Evolutionary conservation across 768 basidiomycete genomes (phyloP), one percentile per base, ranked within the genome.

Genomic region (Russula dissimulans): DNA sequence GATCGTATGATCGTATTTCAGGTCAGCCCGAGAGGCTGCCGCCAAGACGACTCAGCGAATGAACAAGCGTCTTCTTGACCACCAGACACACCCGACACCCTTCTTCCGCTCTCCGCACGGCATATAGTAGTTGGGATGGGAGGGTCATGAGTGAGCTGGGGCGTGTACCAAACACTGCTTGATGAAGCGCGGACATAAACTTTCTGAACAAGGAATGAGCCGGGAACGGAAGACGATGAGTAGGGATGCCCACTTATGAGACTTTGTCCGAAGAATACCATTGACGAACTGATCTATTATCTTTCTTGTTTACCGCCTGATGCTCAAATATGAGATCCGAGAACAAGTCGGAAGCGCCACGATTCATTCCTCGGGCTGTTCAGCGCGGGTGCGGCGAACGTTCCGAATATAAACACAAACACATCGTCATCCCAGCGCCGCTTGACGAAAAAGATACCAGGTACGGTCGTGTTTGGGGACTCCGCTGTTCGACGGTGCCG

Each of bases 291-390:
- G 86, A 12, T 86, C 85, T 73, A 69, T 76, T 79, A 54, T 79
- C 78, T 64, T 85, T 85, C 56, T 85, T 80, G 34, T 79, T 81
- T 73, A 85, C 85, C 0, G 97, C 91, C 73, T 99, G 97, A 72
- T 98, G 97, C 77, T 97, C 97, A 83, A 98, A 98, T 69, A 98
- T 94, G 56, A 97, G 77, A 72, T 99, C 93, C 92, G 67, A 36
- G 46, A 14, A 18, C 34, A 4, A n/a, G n/a, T 48, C 36, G n/a
- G n/a, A n/a, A n/a, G n/a, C n/a, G n/a, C n/a, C n/a, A n/a, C n/a
- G n/a, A n/a, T n/a, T n/a, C n/a, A n/a, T n/a, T n/a, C n/a, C n/a
- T n/a, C n/a, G n/a, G n/a, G n/a, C n/a, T n/a, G n/a, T n/a, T n/a
- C n/a, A n/a, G 9, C 14, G 32, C 34, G 31, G 4, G 31, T 15